Conservation (phyloP, 2,329 filamentous ascomycete species). For the Pseudogymnoascus sp. region DNA sequence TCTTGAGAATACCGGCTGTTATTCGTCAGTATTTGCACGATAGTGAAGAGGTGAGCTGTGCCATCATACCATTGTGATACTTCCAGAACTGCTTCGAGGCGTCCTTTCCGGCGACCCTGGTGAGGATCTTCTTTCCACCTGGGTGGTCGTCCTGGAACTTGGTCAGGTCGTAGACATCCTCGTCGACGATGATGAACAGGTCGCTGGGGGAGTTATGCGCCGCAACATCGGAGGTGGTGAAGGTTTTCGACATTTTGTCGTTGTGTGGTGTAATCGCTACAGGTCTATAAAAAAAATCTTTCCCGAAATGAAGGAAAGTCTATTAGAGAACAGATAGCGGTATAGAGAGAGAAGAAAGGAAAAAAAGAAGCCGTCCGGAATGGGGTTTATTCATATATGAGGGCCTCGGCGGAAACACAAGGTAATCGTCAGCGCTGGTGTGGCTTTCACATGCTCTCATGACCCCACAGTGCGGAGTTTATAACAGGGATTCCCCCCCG, state of each 20-base stretch:
- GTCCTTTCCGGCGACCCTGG: conserved; percentile 29
- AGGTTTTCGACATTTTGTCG: conserved; percentile 71
- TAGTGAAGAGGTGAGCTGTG: too few species aligned
- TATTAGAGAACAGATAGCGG: not conserved
- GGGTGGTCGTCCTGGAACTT: conserved; percentile 81
- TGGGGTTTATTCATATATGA: conserved; percentile 9
- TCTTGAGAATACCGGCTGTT: conserved; percentile 33
- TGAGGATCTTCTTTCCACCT: conserved; percentile 29
- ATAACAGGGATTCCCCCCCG: not conserved
- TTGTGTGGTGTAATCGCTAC: not conserved
- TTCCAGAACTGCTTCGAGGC: conserved; percentile 30
- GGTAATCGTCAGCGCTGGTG: not conserved
- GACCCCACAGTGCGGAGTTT: not conserved
- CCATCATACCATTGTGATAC: conserved; percentile 31
- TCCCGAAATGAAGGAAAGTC: not conserved
- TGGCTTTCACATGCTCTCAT: conserved; percentile 10
- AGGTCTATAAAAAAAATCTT: not conserved
- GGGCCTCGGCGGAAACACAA: not conserved
- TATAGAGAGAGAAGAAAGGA: not conserved
- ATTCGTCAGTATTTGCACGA: not conserved
- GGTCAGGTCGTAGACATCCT: conserved; percentile 92
- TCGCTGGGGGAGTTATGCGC: conserved; percentile 83
- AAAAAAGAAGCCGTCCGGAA: not conserved
- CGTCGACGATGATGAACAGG: conserved; percentile 85
- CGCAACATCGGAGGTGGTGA: conserved; percentile 77